Percentiles rank a stretch among this genome's conserved stretches.
These are phyloP conservation scores for Fusarium fujikuroi DNA, from an alignment of 2,329 filamentous ascomycete genomes.

Conservation along the genomic window DNA sequence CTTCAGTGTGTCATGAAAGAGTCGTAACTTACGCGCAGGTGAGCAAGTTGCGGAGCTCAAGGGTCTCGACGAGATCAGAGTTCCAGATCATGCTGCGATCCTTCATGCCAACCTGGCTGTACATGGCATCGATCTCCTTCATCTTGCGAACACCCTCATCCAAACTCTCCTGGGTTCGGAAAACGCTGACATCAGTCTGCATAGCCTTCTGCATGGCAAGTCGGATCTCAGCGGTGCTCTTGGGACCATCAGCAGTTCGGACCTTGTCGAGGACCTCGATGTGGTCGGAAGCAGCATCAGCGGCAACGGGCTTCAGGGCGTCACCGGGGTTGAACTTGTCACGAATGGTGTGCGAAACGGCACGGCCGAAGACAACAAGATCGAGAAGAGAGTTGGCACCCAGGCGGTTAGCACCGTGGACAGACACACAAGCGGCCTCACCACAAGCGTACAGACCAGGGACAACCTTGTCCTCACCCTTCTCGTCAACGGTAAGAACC, in stretches of 20 bases:
- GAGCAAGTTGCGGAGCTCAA: slow-evolving; percentile 93
- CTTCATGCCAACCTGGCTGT: slow-evolving; percentile 89
- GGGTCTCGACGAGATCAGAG: slow-evolving; percentile 93
- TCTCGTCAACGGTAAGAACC: slow-evolving; percentile 87
- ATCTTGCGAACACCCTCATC: slow-evolving; percentile 94
- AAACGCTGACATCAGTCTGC: slow-evolving; percentile 97
- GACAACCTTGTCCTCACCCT: slow-evolving; percentile 91
- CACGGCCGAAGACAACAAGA: slow-evolving; percentile 96
- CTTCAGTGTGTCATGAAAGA: not conserved
- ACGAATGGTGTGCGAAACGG: slow-evolving; percentile 95
- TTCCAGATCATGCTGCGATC: slow-evolving; percentile 99
- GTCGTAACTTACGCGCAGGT: slow-evolving; percentile 85
- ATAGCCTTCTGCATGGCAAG: slow-evolving; percentile 97
- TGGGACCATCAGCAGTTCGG: slow-evolving; percentile 84
- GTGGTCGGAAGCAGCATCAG: slow-evolving; percentile 88
- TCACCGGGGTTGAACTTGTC: slow-evolving; percentile 90
- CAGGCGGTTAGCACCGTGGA: slow-evolving; percentile 97
- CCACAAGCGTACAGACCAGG: slow-evolving; percentile 95
- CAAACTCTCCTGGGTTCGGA: slow-evolving; percentile 92
- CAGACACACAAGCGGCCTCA: slow-evolving; percentile 96
- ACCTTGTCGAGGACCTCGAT: slow-evolving; percentile 88
- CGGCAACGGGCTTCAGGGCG: slow-evolving; percentile 80
- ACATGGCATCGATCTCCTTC: slow-evolving; percentile 82
- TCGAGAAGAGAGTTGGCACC: slow-evolving; percentile 98
- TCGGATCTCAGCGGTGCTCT: slow-evolving; percentile 88